Percentiles rank a stretch among this genome's conserved stretches.
phyloP scores from a whole-genome alignment of 1,284 basidiomycete genomes.

The Trametes hirsuta region DNA sequence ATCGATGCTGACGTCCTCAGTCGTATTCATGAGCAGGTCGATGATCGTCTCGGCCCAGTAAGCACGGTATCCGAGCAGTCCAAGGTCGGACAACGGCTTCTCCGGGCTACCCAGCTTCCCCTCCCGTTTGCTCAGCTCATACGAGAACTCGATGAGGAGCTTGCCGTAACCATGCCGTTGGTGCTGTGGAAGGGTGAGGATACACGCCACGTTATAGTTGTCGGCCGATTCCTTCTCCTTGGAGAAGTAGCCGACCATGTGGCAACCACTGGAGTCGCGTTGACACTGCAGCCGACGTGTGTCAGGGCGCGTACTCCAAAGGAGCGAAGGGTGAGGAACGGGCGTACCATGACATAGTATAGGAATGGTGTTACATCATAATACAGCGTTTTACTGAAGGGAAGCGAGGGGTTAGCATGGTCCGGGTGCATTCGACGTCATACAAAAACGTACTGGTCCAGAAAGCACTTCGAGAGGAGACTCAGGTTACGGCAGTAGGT shows the following conservation, averaged over 20 bases:
- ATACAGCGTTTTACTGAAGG: slow-evolving; percentile 90
- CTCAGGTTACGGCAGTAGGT: slow-evolving; percentile 98
- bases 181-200: slow-evolving; percentile 96
- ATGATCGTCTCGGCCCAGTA: slow-evolving; percentile 99
- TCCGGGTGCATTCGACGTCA: slow-evolving; percentile 2
- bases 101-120: slow-evolving; percentile 96
- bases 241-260: slow-evolving; percentile 97
- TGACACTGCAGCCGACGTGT: slow-evolving; percentile 56
- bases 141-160: slow-evolving; percentile 97
- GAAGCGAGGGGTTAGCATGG: slow-evolving; percentile 30
- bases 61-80: slow-evolving; percentile 90
- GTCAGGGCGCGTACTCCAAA: slow-evolving; percentile 18
- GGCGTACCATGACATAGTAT: slow-evolving; percentile 95
- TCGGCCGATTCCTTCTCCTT: slow-evolving; percentile 99
- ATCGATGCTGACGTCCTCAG: slow-evolving; percentile 89
- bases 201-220: slow-evolving; percentile 99
- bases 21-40: slow-evolving; percentile 79
- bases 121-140: slow-evolving; percentile 97
- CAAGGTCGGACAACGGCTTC: slow-evolving; percentile 96
- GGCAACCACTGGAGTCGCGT: slow-evolving; percentile 90
- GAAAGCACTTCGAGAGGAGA: slow-evolving; percentile 95
- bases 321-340: slow-evolving; percentile 6
- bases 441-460: slow-evolving; percentile 77
- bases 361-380: slow-evolving; percentile 99
- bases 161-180: slow-evolving; percentile 97